These are phyloP conservation scores for Cardiospermum halicacabum DNA, from an alignment of 345 rosid genomes.

Conservation along the genomic window DNA sequence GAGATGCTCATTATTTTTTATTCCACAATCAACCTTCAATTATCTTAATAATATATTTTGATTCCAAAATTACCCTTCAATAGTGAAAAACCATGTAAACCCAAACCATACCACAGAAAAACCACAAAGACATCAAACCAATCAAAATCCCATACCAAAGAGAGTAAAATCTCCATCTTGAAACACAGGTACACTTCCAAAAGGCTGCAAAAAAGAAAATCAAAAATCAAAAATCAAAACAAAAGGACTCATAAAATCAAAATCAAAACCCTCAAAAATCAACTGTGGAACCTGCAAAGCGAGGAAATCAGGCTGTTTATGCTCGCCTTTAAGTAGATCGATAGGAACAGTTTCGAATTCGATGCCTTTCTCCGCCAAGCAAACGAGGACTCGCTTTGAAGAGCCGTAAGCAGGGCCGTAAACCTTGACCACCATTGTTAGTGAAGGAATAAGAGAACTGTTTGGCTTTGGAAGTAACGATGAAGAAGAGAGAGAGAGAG, in stretches of 20 bases:
- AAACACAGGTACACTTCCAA: constrained; percentile 59
- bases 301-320: constrained; percentile 47
- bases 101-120: too few relatives aligned
- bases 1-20: too few relatives aligned
- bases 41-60: too few relatives aligned
- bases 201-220: constrained; percentile 40
- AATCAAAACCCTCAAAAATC: too few relatives aligned
- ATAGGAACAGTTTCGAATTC: constrained; percentile 53
- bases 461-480: too few relatives aligned
- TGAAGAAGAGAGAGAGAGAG: too few relatives aligned
- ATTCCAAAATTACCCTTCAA: too few relatives aligned
- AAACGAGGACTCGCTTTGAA: constrained; percentile 46
- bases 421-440: constrained; percentile 58
- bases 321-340: constrained; percentile 64
- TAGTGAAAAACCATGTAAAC: too few relatives aligned
- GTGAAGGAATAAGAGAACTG: too few relatives aligned
- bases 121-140: too few relatives aligned
- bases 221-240: neutral
- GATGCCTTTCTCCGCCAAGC: constrained; percentile 51
- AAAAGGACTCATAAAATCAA: neutral
- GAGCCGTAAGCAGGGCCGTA: constrained; percentile 50
- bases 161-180: constrained; percentile 65
- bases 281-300: constrained; percentile 71
- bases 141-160: constrained; percentile 35
- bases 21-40: too few relatives aligned